phyloP scores from a whole-genome alignment of 2,329 filamentous ascomycete genomes.

The Ceratocystis eucalypticola region DNA sequence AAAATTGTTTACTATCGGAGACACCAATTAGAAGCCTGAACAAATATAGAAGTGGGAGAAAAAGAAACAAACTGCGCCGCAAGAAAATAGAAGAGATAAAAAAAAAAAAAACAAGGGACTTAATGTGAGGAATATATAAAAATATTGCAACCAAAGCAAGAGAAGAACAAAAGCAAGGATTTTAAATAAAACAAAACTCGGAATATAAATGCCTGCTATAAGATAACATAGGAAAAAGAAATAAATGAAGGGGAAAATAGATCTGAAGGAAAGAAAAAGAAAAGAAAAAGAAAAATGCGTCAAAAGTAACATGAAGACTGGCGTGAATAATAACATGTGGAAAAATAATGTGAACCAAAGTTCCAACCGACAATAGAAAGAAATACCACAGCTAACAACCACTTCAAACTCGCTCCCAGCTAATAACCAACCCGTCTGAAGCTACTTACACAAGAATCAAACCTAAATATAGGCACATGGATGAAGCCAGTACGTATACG shows the following conservation, averaged over 20 bases:
- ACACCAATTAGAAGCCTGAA: background rate
- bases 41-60: conserved; percentile 18
- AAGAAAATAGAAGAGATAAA: background rate
- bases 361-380: background rate
- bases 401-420: background rate
- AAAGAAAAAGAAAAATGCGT: background rate
- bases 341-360: background rate
- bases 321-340: background rate
- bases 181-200: background rate
- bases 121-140: background rate
- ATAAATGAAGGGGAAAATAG: background rate
- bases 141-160: background rate
- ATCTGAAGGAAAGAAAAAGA: background rate
- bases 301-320: background rate
- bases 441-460: conserved; percentile 13
- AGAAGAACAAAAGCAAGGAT: background rate
- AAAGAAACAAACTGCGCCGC: background rate
- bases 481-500: conserved; percentile 11
- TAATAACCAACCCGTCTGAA: background rate
- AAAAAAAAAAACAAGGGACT: background rate
- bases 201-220: background rate
- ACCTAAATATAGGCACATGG: conserved; percentile 11
- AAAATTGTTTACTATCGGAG: background rate
- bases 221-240: background rate
- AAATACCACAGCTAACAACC: too few species aligned